phyloP scores from a whole-genome alignment of 1,139 yeast species.

The Suhomyces guaymorum region DNA sequence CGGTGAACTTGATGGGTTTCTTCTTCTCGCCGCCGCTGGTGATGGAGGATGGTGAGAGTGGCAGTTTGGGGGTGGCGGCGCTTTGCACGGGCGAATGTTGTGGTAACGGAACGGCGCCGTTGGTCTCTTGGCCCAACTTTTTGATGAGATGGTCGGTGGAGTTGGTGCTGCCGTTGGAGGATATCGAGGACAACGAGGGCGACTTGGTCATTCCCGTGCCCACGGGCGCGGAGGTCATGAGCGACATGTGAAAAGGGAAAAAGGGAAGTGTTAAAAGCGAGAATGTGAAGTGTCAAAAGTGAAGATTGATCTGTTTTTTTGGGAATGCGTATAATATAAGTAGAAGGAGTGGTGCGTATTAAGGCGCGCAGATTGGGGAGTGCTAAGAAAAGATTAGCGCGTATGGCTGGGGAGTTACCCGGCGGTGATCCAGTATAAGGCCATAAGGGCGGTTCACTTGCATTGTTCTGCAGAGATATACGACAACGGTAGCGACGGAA shows the following conservation, averaged over 20 bases:
- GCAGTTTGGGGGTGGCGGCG: constrained; percentile 6
- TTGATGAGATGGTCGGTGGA: constrained; percentile 37
- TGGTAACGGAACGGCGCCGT: neutral
- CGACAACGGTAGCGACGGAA: neutral
- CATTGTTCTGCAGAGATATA: constrained; percentile 4
- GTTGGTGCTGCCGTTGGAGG: constrained; percentile 29
- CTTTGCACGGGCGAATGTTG: too few species aligned
- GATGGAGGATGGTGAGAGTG: constrained; percentile 11
- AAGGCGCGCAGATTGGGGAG: too few species aligned
- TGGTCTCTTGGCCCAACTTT: constrained; percentile 19
- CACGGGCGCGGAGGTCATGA: neutral
- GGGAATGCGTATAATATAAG: too few species aligned
- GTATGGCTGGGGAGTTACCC: too few species aligned
- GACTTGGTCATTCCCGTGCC: constrained; percentile 10
- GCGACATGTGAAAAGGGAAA: constrained; percentile 1
- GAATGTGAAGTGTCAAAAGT: too few species aligned
- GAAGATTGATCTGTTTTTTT: too few species aligned
- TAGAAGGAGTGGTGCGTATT: too few species aligned
- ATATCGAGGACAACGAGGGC: constrained; percentile 27
- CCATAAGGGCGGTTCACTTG: constrained; percentile 4
- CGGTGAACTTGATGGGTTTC: constrained; percentile 45
- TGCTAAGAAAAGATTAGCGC: too few species aligned
- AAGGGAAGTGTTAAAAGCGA: too few species aligned
- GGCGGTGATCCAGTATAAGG: constrained; percentile 1
- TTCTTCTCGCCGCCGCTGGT: constrained; percentile 11